phyloP scores from a whole-genome alignment of 176 grass and related monocot species.

The Bothriochloa decipiens region DNA sequence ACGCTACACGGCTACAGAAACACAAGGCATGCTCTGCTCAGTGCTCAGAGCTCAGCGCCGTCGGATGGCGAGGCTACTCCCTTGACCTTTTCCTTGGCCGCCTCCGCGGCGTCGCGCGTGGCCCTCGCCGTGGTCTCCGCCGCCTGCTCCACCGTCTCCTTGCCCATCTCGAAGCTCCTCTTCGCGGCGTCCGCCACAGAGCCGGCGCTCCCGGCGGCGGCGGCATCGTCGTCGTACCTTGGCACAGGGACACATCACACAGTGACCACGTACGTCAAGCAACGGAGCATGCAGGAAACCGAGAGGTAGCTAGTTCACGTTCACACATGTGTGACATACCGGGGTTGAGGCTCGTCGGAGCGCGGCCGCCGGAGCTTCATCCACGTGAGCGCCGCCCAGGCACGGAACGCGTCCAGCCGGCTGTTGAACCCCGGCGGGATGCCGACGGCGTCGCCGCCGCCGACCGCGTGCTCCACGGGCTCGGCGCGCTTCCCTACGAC shows the following conservation, averaged over 20 bases:
- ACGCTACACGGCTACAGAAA: no score
- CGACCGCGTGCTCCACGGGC: constrained; percentile 71
- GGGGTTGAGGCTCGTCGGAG: constrained; percentile 21
- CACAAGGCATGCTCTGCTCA: neutral
- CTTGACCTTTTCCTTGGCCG: constrained; percentile 57
- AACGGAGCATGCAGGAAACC: no score
- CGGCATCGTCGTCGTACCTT: constrained; percentile 23
- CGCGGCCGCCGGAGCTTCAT: constrained; percentile 53
- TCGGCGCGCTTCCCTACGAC: neutral
- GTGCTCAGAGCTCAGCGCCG: neutral
- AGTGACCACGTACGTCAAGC: no score
- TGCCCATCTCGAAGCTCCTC: constrained; percentile 63
- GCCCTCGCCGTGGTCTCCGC: constrained; percentile 40
- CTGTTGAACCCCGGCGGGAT: constrained; percentile 50
- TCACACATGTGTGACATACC: neutral
- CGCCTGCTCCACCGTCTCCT: constrained; percentile 54
- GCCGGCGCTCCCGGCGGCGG: neutral
- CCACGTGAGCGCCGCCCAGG: constrained; percentile 60
- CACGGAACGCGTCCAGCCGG: constrained; percentile 56
- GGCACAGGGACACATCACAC: no score
- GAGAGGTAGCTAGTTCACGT: no score
- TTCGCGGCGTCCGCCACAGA: constrained; percentile 48
- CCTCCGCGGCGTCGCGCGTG: constrained; percentile 43
- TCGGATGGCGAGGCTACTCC: constrained; percentile 26
- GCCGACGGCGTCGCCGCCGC: constrained; percentile 33